Conservation (phyloP, 495 filamentous ascomycete species). For the Lasiosphaeria hispida region DNA sequence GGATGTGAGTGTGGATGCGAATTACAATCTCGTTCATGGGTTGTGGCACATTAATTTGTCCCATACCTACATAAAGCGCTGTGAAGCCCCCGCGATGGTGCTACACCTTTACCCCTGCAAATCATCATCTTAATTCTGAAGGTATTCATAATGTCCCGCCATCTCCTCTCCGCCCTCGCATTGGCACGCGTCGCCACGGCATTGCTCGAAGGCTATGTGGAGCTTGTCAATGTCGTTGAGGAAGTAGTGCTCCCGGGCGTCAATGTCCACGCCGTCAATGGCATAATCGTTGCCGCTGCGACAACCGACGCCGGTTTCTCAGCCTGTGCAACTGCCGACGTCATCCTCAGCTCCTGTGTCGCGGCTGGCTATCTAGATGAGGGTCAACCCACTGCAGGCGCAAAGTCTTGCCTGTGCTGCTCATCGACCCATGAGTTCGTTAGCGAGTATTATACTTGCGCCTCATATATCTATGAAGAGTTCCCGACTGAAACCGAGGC, state of each 20-base stretch:
- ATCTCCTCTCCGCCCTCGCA: slow-evolving; percentile 7
- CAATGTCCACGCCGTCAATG: slow-evolving; percentile 7
- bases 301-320: slow-evolving; percentile 16
- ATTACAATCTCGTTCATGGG: too few species aligned
- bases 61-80: too few species aligned
- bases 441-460: slow-evolving; percentile 22
- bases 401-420: slow-evolving; percentile 26
- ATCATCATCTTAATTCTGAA: too few species aligned
- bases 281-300: slow-evolving; percentile 5
- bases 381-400: slow-evolving; percentile 5
- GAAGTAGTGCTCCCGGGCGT: not conserved
- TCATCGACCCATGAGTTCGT: slow-evolving; percentile 3
- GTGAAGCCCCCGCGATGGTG: too few species aligned
- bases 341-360: slow-evolving; percentile 14
- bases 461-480: slow-evolving; percentile 21
- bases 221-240: slow-evolving; percentile 10
- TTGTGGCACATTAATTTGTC: too few species aligned
- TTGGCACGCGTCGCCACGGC: slow-evolving; percentile 14
- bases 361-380: slow-evolving; percentile 15
- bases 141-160: slow-evolving; percentile 3
- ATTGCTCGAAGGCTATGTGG: slow-evolving; percentile 16
- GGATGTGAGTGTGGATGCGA: too few species aligned
- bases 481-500: slow-evolving; percentile 5
- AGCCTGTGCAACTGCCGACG: slow-evolving; percentile 22
- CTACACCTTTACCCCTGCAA: not conserved